A percentile compares a stretch with the other conserved stretches of the same genome.
These are phyloP conservation scores for Geotrichum ghanense DNA, from an alignment of 805 yeast genomes.

Conservation along the genomic window DNA sequence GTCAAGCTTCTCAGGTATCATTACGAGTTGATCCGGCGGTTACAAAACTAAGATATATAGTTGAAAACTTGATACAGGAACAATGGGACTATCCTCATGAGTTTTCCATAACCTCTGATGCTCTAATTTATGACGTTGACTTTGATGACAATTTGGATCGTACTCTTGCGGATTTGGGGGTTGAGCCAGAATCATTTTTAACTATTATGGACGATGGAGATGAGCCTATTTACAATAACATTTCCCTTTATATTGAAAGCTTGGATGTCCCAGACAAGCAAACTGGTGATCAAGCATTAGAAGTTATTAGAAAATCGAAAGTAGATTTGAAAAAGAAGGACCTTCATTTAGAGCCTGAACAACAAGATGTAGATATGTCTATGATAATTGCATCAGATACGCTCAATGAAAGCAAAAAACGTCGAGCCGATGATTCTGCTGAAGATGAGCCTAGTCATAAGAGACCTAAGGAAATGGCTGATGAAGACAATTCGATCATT, in stretches of 20 bases:
- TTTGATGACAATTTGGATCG: conserved; percentile 64
- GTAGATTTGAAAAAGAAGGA: neutral
- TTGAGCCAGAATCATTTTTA: conserved; percentile 49
- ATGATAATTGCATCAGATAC: no score
- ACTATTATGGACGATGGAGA: conserved; percentile 70
- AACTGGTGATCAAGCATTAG: neutral
- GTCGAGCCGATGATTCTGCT: no score
- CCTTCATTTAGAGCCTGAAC: no score
- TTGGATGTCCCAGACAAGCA: neutral
- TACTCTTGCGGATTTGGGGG: conserved; percentile 40
- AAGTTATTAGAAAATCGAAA: neutral
- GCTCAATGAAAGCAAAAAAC: no score
- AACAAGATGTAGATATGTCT: no score
- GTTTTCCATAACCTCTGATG: conserved; percentile 46
- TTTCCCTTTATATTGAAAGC: neutral
- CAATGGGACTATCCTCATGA: conserved; percentile 47
- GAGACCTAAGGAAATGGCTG: no score
- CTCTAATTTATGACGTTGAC: conserved; percentile 72
- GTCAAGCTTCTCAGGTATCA: conserved; percentile 22
- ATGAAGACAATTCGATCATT: no score
- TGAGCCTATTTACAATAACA: conserved; percentile 8
- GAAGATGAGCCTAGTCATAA: no score
- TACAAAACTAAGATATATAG: conserved; percentile 38
- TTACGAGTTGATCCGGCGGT: conserved; percentile 17
- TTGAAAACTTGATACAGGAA: conserved; percentile 33